Conservation (phyloP, 192 early-diverging fungal genomes). For the Gigaspora rosea region DNA sequence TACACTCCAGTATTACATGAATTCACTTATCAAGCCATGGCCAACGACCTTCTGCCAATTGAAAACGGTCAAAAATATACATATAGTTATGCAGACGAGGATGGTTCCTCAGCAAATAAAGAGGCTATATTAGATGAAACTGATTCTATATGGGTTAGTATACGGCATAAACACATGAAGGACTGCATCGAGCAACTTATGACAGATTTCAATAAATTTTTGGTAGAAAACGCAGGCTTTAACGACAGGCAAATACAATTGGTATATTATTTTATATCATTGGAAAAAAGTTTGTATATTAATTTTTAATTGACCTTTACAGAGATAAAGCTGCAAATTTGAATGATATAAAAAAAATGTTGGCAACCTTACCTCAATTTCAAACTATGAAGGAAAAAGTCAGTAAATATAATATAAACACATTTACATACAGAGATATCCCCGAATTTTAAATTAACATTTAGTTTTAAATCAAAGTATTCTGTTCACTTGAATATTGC, state of each 20-base stretch:
- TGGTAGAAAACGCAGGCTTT: constrained; percentile 74
- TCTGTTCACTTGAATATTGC: constrained; percentile 79
- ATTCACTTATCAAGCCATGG: constrained; percentile 99
- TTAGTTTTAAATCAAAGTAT: constrained; percentile 28
- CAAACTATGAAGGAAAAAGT: constrained; percentile 60
- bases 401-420: neutral
- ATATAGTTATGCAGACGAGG: constrained; percentile 53
- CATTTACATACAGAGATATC: no score
- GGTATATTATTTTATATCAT: constrained; percentile 22
- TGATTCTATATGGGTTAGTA: constrained; percentile 75
- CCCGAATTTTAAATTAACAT: no score
- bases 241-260: constrained; percentile 30
- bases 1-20: constrained; percentile 93
- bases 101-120: constrained; percentile 45
- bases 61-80: constrained; percentile 67
- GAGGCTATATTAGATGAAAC: constrained; percentile 69
- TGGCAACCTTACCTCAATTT: constrained; percentile 82
- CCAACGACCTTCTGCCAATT: constrained; percentile 81
- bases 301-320: no score
- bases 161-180: constrained; percentile 82
- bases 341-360: constrained; percentile 84
- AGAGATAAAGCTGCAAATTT: constrained; percentile 64
- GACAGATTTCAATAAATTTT: constrained; percentile 75
- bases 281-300: no score
- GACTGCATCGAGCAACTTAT: constrained; percentile 74